Percentiles rank a stretch among this genome's conserved stretches.
Evolutionary conservation across 2,329 filamentous ascomycete species (phyloP).

Genomic region (Cercospora sp.): DNA sequence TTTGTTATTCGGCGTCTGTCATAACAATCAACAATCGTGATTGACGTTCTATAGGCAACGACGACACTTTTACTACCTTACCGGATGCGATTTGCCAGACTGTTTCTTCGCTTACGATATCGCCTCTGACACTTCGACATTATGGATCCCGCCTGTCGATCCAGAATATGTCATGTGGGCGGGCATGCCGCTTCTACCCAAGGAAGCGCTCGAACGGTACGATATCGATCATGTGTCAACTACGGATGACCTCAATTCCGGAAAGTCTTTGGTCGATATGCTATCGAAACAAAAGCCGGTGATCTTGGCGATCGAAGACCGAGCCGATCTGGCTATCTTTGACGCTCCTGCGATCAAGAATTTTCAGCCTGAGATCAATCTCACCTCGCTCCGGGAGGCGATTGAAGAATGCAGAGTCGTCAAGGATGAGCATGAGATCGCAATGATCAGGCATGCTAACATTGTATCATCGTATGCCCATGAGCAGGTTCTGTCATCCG

Average conservation of each 20-base stretch:
- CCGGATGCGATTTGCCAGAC: constrained; percentile 80
- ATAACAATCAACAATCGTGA: not conserved
- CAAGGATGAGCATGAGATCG: constrained; percentile 83
- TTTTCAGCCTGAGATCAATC: constrained; percentile 66
- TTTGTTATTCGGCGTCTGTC: not conserved
- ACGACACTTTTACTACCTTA: constrained; percentile 92
- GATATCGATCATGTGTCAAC: constrained; percentile 58
- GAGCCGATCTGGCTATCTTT: constrained; percentile 54
- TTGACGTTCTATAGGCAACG: constrained; percentile 29
- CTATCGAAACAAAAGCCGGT: constrained; percentile 45
- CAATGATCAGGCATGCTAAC: constrained; percentile 79
- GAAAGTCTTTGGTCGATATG: constrained; percentile 59
- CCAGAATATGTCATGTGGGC: constrained; percentile 92
- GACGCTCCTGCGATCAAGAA: constrained; percentile 65
- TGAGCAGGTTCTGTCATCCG: constrained; percentile 65
- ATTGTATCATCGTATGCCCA: constrained; percentile 78
- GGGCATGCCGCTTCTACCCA: constrained; percentile 76
- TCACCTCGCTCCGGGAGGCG: constrained; percentile 57
- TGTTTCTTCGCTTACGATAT: constrained; percentile 83
- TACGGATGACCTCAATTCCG: constrained; percentile 69
- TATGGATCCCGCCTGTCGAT: constrained; percentile 90
- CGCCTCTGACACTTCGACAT: constrained; percentile 68
- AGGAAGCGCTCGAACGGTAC: constrained; percentile 66
- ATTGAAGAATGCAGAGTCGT: constrained; percentile 80
- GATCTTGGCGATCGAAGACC: constrained; percentile 75